Evolutionary conservation across 2,329 filamentous ascomycete genomes (phyloP), one percentile per base, ranked within the genome.

Genomic region (Epichloe scottii): DNA sequence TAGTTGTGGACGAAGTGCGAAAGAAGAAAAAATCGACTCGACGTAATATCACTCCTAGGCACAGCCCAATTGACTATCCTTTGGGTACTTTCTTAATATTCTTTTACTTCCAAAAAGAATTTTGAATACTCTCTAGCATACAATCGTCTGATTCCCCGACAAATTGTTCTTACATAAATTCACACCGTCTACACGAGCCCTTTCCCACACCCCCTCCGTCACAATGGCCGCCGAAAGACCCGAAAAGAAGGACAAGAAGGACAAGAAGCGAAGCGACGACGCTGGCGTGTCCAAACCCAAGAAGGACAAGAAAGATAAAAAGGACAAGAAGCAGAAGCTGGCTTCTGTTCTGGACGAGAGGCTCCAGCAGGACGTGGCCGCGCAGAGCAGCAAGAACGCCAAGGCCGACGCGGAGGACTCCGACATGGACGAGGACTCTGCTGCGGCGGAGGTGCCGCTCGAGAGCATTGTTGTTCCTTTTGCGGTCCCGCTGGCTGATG

Each of bases 401-500:
- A 65, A 46, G 59, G 63, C 69, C 34, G 69, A 69, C 55, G 70
- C 70, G 45, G 67, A 66, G 41, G 71, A 74, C 58, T 72, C 70
- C 17, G 67, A 70, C 45, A 69, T 71, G 44, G 73, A 75, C 46
- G 68, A 76, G 53, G 66, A 70, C 49, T 70, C 69, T 57, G 59
- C 68, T 42, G 70, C 72, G 45, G 61, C 74, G n/a, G 48, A 45
- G 49, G 51, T 63, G 34, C 60, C 67, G 47, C 64, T 74, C 51
- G 69, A 73, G 66, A 63, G 76, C 59, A 81, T 84, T 53, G 73
- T 94, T 46, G 87, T 94, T 51, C 86, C 89, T 33, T 93, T 95
- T 64, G 89, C 90, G 52, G 77, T 85, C 59, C 87, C 89, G 35
- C 72, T 94, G 54, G 85, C 85, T 30, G 83, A 89, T 56, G 87